Evolutionary conservation across 2,329 filamentous ascomycete species (phyloP).

Genomic region (Stachybotrys elegans): DNA sequence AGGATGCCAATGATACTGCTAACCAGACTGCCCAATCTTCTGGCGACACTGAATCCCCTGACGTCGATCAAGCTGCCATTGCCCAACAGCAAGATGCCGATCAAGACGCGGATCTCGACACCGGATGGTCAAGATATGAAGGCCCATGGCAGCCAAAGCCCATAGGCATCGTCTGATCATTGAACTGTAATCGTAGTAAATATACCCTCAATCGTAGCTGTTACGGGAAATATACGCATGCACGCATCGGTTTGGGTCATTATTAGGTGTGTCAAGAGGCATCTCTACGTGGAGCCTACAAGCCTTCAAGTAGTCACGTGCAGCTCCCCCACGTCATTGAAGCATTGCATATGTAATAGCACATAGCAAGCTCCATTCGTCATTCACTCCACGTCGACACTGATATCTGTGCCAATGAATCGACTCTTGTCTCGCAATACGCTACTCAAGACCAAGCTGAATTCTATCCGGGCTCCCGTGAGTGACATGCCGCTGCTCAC

Average conservation of each 20-base stretch:
- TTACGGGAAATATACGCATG: too few relatives aligned
- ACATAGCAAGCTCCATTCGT: too few relatives aligned
- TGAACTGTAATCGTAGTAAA: too few relatives aligned
- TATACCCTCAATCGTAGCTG: too few relatives aligned
- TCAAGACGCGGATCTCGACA: slow-evolving; percentile 11
- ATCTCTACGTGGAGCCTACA: too few relatives aligned
- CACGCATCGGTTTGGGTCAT: too few relatives aligned
- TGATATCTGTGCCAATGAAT: slow-evolving; percentile 2
- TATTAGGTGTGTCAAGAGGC: too few relatives aligned
- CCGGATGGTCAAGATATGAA: slow-evolving; percentile 43
- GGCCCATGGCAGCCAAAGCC: slow-evolving; percentile 53
- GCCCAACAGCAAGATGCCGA: background rate
- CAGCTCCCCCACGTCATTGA: too few relatives aligned
- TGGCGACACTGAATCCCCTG: background rate
- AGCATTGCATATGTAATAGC: too few relatives aligned
- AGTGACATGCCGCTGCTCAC: slow-evolving; percentile 10
- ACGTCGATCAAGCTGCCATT: background rate
- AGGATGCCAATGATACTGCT: slow-evolving; percentile 4
- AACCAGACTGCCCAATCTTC: background rate
- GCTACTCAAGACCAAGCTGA: background rate
- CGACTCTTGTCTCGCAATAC: background rate
- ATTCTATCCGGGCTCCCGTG: slow-evolving; percentile 10
- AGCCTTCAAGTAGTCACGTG: too few relatives aligned
- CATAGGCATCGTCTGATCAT: slow-evolving; percentile 51
- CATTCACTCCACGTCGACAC: too few relatives aligned